Evolutionary conservation across 1,284 basidiomycete genomes (phyloP).

Genomic region (Rhodotorula sp.): DNA sequence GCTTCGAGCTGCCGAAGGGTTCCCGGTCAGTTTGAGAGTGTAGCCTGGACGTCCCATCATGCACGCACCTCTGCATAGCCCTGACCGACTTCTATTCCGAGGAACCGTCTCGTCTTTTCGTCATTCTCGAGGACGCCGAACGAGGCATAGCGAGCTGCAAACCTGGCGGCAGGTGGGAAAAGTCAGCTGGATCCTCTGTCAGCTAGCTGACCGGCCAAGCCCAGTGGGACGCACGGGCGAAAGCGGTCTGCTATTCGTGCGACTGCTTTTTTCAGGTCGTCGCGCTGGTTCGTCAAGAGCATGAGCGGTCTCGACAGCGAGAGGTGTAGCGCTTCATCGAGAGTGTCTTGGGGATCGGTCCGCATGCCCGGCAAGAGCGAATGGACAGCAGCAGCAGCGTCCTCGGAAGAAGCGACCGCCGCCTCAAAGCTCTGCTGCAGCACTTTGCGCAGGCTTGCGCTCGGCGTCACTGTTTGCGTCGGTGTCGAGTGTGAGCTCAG

Average conservation of each 20-base stretch:
- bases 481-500: neutral
- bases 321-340: constrained; percentile 58
- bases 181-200: neutral
- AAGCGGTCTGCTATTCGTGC: constrained; percentile 10
- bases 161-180: constrained; percentile 53
- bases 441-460: constrained; percentile 52
- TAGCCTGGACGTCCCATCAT: too few species aligned
- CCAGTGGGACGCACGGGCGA: too few species aligned
- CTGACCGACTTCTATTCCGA: constrained; percentile 70
- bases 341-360: constrained; percentile 6
- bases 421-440: constrained; percentile 53
- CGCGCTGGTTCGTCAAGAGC: constrained; percentile 69
- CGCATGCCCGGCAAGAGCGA: constrained; percentile 49
- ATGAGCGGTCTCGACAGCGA: constrained; percentile 73
- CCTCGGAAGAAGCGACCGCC: neutral
- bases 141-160: constrained; percentile 65
- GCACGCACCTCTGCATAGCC: constrained; percentile 64
- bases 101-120: constrained; percentile 69
- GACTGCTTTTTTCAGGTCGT: constrained; percentile 49
- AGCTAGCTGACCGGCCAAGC: fast-evolving
- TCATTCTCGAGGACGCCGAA: constrained; percentile 72
- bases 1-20: constrained; percentile 55
- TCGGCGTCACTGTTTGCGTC: constrained; percentile 43
- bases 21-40: neutral
- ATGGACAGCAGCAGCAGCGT: constrained; percentile 50